Percentiles rank a stretch among this genome's conserved stretches.
phyloP scores from a whole-genome alignment of 331 rosid genomes.

The Saraca asoca region DNA sequence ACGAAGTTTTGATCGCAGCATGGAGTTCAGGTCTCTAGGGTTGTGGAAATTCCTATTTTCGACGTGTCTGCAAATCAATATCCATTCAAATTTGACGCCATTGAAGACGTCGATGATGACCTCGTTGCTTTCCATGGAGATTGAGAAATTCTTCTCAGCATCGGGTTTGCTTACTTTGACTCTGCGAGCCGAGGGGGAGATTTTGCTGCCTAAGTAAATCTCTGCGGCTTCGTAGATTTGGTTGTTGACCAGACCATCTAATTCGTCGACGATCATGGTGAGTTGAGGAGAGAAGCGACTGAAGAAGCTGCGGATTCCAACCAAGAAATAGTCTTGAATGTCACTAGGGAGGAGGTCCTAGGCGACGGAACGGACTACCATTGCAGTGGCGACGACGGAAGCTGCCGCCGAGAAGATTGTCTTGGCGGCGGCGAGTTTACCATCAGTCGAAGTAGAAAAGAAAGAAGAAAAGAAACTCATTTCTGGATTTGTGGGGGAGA shows the following conservation, averaged over 20 bases:
- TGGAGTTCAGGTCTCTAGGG: constrained; percentile 40
- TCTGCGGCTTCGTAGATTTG: constrained; percentile 65
- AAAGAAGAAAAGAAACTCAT: constrained; percentile 45
- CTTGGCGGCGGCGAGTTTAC: constrained; percentile 56
- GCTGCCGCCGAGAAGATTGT: constrained; percentile 53
- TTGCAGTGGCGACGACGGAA: constrained; percentile 59
- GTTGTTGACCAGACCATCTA: constrained; percentile 61
- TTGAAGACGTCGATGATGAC: constrained; percentile 44
- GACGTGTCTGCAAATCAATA: constrained; percentile 38
- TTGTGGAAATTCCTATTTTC: constrained; percentile 31
- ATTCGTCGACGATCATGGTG: constrained; percentile 66
- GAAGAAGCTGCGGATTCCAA: constrained; percentile 31
- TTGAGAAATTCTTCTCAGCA: constrained; percentile 33
- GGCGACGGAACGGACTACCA: constrained; percentile 54
- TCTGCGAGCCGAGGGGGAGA: constrained; percentile 52
- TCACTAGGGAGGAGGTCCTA: constrained; percentile 59
- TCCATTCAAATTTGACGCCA: constrained; percentile 58
- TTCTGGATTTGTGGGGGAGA: not conserved
- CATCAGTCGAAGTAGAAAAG: constrained; percentile 38
- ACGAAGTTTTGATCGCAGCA: constrained; percentile 44
- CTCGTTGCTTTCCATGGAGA: constrained; percentile 53
- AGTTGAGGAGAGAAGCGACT: constrained; percentile 54
- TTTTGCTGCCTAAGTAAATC: constrained; percentile 47
- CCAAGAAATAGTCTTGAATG: constrained; percentile 35
- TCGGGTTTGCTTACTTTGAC: constrained; percentile 55